Base-by-base conservation (phyloP, 2,329 filamentous ascomycete species). In the Iodosphaeria phyllophila region DNA sequence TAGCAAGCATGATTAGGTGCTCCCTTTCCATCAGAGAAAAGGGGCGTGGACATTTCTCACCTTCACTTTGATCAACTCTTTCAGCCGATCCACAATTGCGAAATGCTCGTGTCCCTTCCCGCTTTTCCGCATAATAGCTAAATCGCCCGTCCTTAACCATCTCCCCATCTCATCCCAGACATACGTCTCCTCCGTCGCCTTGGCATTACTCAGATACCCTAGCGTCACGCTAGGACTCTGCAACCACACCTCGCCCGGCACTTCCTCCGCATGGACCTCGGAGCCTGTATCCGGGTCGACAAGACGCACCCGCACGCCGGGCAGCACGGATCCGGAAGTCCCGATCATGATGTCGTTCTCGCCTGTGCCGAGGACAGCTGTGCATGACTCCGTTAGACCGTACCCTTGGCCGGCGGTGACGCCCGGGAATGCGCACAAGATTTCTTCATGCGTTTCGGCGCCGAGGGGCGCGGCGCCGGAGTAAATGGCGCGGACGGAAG, bases 71-170 rank as follows among this genome's bases (percentile, higher is more conserved):
- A 60, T 60, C 28, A 60, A 36, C 38, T 60, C 56, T 37, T 56
- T 63, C 33, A 60, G 49, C 9, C 84, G 69, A 43, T 92, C 84
- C 1, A 83, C 75, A 30, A 93, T 74, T 43, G 82, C 74, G 24
- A 92, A 45, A 40, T 93, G 84, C 47, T 92, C 80, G 34, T 73
- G 54, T 3, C 79, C 80, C 3, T 58, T 54, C 0, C 66, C 60
- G 6, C 67, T 56, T 38, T 65, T 61, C 3, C 63, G 60, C 8
- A 91, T 54, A 3, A 86, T 55, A 0, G 75, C 80, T 44, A 91
- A 79, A 38, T 93, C 84, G 5, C 84, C 84, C 0, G 84, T 92
- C 20, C 65, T 66, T 60, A 92, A 69, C 68, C 80, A 89, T 33
- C 70, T 51, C 7, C 71, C 70, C 34, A 83, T 72, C 2, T 71